These are phyloP conservation scores for Parachaetomium inaequale DNA, from an alignment of 495 filamentous ascomycete species.

Conservation along the genomic window DNA sequence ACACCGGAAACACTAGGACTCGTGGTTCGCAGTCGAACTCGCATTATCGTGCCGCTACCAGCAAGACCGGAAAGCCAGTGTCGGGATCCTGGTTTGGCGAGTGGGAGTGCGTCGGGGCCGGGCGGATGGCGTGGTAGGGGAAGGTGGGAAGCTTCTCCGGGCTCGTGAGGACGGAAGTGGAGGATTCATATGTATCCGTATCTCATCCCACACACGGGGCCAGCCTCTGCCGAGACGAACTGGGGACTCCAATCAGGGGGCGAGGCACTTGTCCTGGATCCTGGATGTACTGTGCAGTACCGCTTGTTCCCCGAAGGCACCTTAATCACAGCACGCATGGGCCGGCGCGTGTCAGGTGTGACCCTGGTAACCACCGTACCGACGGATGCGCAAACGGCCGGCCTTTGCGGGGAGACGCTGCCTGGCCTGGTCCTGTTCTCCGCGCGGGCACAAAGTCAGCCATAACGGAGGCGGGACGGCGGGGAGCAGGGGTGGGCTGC, in stretches of 20 bases:
- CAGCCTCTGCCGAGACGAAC: conserved; percentile 16
- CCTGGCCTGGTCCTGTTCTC: background rate
- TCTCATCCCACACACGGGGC: conserved; percentile 22
- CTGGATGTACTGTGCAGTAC: conserved; percentile 7
- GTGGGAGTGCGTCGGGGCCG: conserved; percentile 5
- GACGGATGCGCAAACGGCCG: conserved; percentile 8
- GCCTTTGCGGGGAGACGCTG: conserved; percentile 13
- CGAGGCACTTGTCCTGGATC: background rate
- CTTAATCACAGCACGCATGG: conserved; percentile 10
- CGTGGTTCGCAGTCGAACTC: conserved; percentile 19
- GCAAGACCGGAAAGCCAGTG: background rate
- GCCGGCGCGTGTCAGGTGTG: conserved; percentile 9
- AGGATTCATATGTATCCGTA: conserved; percentile 30
- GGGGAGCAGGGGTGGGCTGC: conserved; percentile 13
- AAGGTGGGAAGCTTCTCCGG: conserved; percentile 24
- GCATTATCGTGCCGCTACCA: conserved; percentile 23
- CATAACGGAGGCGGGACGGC: conserved; percentile 17
- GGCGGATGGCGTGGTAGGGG: conserved; percentile 19
- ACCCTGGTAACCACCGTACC: conserved; percentile 1
- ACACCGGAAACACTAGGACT: conserved; percentile 13
- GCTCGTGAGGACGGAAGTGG: conserved; percentile 27
- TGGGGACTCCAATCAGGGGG: conserved; percentile 6
- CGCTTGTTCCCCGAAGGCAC: background rate
- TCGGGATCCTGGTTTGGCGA: background rate
- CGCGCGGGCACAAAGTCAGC: background rate